Evolutionary conservation across 768 basidiomycete genomes (phyloP).

Genomic region (Tremella mesenterica): DNA sequence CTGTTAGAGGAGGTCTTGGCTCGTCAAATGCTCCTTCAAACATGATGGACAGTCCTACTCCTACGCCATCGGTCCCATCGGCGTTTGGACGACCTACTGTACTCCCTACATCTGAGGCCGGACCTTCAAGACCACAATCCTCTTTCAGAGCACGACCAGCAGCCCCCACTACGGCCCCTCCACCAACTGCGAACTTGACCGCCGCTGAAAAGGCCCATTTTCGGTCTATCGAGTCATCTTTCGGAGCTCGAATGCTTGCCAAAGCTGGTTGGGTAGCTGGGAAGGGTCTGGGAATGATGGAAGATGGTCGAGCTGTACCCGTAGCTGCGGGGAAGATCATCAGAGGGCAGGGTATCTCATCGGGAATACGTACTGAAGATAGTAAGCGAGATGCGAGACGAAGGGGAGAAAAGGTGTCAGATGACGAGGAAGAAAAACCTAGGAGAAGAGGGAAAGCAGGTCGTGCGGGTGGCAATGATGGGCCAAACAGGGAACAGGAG

Average conservation of each 20-base stretch:
- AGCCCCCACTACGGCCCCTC: constrained; percentile 13
- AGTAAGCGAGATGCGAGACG: constrained; percentile 42
- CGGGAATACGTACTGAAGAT: constrained; percentile 43
- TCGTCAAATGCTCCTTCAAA: constrained; percentile 25
- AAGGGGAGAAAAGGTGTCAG: constrained; percentile 34
- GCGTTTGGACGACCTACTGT: constrained; percentile 17
- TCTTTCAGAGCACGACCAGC: constrained; percentile 12
- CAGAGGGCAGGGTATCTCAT: constrained; percentile 37
- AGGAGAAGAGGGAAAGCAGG: constrained; percentile 11
- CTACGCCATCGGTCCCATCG: constrained; percentile 8
- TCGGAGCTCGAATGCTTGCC: constrained; percentile 79
- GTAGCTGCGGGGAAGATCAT: constrained; percentile 33
- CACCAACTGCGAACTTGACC: constrained; percentile 54
- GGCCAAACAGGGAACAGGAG: constrained; percentile 36
- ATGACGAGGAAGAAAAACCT: constrained; percentile 37
- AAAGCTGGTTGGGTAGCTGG: constrained; percentile 94
- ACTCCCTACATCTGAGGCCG: constrained; percentile 3
- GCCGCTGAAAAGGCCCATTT: constrained; percentile 72
- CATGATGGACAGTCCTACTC: constrained; percentile 16
- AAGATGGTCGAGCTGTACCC: constrained; percentile 41
- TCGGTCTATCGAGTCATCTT: constrained; percentile 61
- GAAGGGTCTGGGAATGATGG: constrained; percentile 40
- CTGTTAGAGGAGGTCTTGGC: constrained; percentile 16
- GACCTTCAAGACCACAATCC: constrained; percentile 5
- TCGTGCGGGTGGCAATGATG: not conserved